phyloP scores from a whole-genome alignment of 1,284 basidiomycete genomes.

The Austroboletus novae-zelandiae region DNA sequence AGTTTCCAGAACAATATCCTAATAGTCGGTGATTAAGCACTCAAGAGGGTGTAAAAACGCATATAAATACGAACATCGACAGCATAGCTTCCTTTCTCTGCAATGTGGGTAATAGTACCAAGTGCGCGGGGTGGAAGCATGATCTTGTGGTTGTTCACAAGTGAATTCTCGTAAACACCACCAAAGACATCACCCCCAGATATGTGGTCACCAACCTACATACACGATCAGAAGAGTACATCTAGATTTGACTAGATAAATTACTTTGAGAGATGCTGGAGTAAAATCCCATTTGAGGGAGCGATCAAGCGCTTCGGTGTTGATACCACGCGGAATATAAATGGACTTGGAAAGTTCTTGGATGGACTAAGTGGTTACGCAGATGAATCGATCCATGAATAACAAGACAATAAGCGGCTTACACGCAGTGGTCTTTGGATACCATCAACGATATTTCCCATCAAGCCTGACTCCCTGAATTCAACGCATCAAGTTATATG shows the following conservation, averaged over 20 bases:
- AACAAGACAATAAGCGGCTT: slow-evolving; percentile 27
- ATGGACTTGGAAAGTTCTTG: slow-evolving; percentile 97
- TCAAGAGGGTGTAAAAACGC: neutral
- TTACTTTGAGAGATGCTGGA: slow-evolving; percentile 77
- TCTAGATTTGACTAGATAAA: slow-evolving; percentile 7
- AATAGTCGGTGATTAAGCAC: slow-evolving; percentile 6
- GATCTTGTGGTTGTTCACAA: slow-evolving; percentile 96
- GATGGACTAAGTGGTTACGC: slow-evolving; percentile 63
- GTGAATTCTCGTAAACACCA: slow-evolving; percentile 94
- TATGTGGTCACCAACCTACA: slow-evolving; percentile 91
- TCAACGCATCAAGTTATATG: neutral
- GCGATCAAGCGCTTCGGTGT: slow-evolving; percentile 93
- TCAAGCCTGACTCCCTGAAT: slow-evolving; percentile 62
- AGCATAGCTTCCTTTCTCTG: slow-evolving; percentile 92
- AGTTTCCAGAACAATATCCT: slow-evolving; percentile 96
- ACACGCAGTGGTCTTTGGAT: slow-evolving; percentile 90
- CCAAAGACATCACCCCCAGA: slow-evolving; percentile 97
- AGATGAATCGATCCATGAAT: slow-evolving; percentile 15
- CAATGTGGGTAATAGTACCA: slow-evolving; percentile 92
- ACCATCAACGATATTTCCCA: slow-evolving; percentile 98
- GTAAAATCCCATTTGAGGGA: slow-evolving; percentile 94
- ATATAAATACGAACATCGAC: slow-evolving; percentile 67
- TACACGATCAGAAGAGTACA: slow-evolving; percentile 15
- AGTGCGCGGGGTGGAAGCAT: slow-evolving; percentile 93
- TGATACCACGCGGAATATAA: slow-evolving; percentile 98